Base-by-base conservation (phyloP, 371 early-diverging fungal species). In the Coemansia sp. region DNA sequence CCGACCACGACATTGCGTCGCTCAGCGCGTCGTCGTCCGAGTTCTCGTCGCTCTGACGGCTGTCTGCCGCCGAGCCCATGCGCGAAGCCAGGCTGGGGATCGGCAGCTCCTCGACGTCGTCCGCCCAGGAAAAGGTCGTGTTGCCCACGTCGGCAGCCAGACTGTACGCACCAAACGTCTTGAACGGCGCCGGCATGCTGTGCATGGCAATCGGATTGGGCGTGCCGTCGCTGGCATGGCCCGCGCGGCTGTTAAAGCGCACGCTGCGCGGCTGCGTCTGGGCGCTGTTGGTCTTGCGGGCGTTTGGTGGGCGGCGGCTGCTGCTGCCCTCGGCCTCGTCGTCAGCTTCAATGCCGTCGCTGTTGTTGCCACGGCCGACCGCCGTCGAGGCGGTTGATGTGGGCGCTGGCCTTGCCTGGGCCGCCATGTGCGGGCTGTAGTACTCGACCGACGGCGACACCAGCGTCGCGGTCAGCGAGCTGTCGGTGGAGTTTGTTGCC, bases 71-170 rank as follows among this genome's bases (percentile, higher is more conserved):
- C 20, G 50, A 42, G 40, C 55, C 45, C 35, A 54, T 36, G 16
- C 40, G 63, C 16, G 65, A 56, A 8, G 47, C 32, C 40, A 66
- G 50, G 55, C 66, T 66, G 30, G 71, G 71, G 9, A 74, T 74
- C 41, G 75, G 75, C 48, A 74, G 59, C 42, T 74, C 75, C 40
- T 74, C 75, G 39, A 65, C 75, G 42, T 74, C 75, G 42, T 74
- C 75, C 3, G 75, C 75, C 75, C 75, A 74, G n/a, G 75, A 74
- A 41, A 74, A 74, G 13, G 62, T 55, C 7, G 73, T 51, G 41
- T 56, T 52, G 0, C 38, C 57, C n/a, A 26, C 41, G 42, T 50
- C 57, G 49, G 43, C 57, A 57, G 41, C 47, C 64, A 48, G 34
- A 16, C 63, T n/a, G 34, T 38, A 36, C 9, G 42, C 42, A 20